Percentiles rank a stretch among this genome's conserved stretches.
Conservation (phyloP, 73 alveolate genomes). For the Paramecium primaurelia region DNA sequence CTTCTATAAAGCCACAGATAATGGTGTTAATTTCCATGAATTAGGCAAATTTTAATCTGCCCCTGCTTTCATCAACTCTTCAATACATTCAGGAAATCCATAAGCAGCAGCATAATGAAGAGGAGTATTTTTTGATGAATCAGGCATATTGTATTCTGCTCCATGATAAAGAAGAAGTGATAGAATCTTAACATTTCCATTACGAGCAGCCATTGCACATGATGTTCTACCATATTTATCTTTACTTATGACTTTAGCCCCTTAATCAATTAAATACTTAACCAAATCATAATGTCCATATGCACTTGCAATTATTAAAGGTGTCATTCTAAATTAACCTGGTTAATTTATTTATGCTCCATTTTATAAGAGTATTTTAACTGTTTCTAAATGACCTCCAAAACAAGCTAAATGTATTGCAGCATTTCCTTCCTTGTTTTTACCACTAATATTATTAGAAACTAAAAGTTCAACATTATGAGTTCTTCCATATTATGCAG, state of each 20-base stretch:
- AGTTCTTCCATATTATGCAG: slow-evolving; percentile 86
- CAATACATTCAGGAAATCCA: slow-evolving; percentile 89
- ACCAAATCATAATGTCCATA: slow-evolving; percentile 88
- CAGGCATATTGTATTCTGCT: slow-evolving; percentile 85
- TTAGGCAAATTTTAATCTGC: slow-evolving; percentile 90
- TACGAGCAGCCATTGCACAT: slow-evolving; percentile 92
- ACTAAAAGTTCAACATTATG: slow-evolving; percentile 71
- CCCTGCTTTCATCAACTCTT: slow-evolving; percentile 87
- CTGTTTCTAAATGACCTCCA: slow-evolving; percentile 83
- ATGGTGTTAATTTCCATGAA: slow-evolving; percentile 95
- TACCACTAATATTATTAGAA: slow-evolving; percentile 62
- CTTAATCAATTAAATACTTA: slow-evolving; percentile 70
- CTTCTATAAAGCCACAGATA: slow-evolving; percentile 82
- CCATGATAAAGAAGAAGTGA: slow-evolving; percentile 87
- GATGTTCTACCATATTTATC: slow-evolving; percentile 92
- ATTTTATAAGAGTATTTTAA: slow-evolving; percentile 77
- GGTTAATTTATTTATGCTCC: slow-evolving; percentile 80
- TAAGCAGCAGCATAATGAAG: slow-evolving; percentile 98
- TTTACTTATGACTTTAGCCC: slow-evolving; percentile 82
- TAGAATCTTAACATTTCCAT: slow-evolving; percentile 85
- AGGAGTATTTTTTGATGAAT: slow-evolving; percentile 91
- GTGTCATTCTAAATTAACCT: slow-evolving; percentile 85
- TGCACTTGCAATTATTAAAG: slow-evolving; percentile 92
- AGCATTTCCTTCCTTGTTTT: slow-evolving; percentile 81
- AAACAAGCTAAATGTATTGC: slow-evolving; percentile 94